These are phyloP conservation scores for Hanseniaspora hatyaiensis DNA, from an alignment of 805 yeast species.

Conservation along the genomic window DNA sequence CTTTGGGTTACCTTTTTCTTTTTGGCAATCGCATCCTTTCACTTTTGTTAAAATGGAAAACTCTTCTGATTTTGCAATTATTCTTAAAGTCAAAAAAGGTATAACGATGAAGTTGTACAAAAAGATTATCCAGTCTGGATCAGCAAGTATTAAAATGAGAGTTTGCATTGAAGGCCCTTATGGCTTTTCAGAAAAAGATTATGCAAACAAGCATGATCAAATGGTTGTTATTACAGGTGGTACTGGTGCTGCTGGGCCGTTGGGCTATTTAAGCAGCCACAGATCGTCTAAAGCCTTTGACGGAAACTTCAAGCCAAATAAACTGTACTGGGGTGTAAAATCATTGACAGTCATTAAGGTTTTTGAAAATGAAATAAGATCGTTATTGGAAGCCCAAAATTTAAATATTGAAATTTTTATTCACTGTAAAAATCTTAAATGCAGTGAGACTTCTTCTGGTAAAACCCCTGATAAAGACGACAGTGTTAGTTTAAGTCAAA, in stretches of 20 bases:
- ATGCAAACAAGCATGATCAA: neutral
- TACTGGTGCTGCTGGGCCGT: slow-evolving; percentile 16
- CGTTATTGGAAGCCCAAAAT: neutral
- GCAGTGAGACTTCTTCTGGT: too few relatives aligned
- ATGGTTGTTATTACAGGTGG: slow-evolving; percentile 6
- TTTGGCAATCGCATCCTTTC: slow-evolving; percentile 17
- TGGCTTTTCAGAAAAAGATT: neutral
- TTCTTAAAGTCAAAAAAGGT: slow-evolving; percentile 16
- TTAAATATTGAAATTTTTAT: slow-evolving; percentile 1
- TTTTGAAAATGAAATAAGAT: neutral
- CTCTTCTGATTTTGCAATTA: neutral
- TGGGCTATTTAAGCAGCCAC: slow-evolving; percentile 8
- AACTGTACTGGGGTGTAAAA: slow-evolving; percentile 15
- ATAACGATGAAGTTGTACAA: slow-evolving; percentile 6
- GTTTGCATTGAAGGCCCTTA: slow-evolving; percentile 17
- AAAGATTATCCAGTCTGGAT: neutral
- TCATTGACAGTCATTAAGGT: slow-evolving; percentile 7
- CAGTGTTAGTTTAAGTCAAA: neutral
- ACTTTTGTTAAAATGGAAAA: slow-evolving; percentile 2
- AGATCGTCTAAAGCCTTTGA: neutral
- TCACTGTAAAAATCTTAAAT: slow-evolving; percentile 1
- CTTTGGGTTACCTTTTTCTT: slow-evolving; percentile 2
- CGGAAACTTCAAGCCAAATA: slow-evolving; percentile 2
- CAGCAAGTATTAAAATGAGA: neutral
- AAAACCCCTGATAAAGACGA: neutral